Base-by-base conservation (phyloP, 1,284 basidiomycete genomes). In the Volvariella surrecta region DNA sequence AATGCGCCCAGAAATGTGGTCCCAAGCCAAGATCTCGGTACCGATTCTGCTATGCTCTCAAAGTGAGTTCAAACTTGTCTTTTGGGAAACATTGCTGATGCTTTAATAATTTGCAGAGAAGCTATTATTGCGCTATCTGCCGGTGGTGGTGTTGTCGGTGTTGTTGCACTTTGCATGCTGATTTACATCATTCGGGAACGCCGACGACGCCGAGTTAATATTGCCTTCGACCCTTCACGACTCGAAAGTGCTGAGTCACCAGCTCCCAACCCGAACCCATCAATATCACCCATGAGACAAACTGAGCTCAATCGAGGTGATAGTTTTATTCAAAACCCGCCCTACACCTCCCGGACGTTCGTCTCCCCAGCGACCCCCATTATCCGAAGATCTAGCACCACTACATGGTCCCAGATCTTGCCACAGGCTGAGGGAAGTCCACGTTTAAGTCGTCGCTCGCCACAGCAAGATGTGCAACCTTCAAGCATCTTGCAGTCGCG, bases 61-160 rank as follows among this genome's bases (percentile, higher is more conserved):
- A 54, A 46, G 54, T 55, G 32, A 37, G 54, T 44, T 8, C n/a
- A n/a, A n/a, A n/a, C n/a, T n/a, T n/a, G n/a, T n/a, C n/a, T n/a
- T n/a, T n/a, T n/a, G n/a, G n/a, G n/a, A n/a, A n/a, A n/a, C n/a
- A n/a, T n/a, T n/a, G n/a, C 34, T 35, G 4, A 19, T 35, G n/a
- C n/a, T 31, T 31, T 9, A 15, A 35, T 4, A 19, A 18, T 42
- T 28, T 46, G 11, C 32, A 73, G 70, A 43, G 52, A 54, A 17
- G 58, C 67, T 15, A 57, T 71, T 41, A 69, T 76, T 44, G 73
- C 68, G 19, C 62, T 67, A 35, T 59, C 66, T 31, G 61, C 67
- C 22, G 69, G 65, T 1, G 68, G 64, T 30, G 59, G 58, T 16
- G 52, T 63, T 9, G 52, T 72, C 4, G 51, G 69, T 22, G 47